phyloP scores from a whole-genome alignment of 352 stramenopile genomes.

The Phytophthora megakarya region DNA sequence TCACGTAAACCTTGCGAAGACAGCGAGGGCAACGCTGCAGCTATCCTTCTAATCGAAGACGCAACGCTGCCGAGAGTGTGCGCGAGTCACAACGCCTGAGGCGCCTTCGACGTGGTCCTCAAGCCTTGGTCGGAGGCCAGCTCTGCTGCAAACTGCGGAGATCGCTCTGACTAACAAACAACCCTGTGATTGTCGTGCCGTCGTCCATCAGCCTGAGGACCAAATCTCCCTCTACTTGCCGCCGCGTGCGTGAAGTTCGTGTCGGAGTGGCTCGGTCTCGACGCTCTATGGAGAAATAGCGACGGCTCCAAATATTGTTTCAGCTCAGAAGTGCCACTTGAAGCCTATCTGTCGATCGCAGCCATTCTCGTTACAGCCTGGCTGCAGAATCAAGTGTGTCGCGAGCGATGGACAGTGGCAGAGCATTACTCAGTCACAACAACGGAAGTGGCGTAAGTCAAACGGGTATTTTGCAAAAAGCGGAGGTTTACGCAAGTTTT shows the following conservation, averaged over 20 bases:
- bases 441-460: background rate
- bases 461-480: too few relatives aligned
- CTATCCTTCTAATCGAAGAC: slow-evolving; percentile 1
- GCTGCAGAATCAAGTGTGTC: background rate
- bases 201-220: background rate
- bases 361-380: background rate
- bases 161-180: background rate
- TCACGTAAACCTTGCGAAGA: background rate
- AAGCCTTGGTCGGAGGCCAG: background rate
- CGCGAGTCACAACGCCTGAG: background rate
- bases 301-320: background rate
- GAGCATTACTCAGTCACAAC: background rate
- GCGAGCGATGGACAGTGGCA: background rate
- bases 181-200: background rate
- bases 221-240: background rate
- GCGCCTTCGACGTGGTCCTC: background rate
- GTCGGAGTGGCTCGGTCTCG: background rate
- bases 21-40: background rate
- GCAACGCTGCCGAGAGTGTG: background rate
- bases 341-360: background rate
- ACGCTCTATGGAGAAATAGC: background rate
- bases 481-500: too few relatives aligned
- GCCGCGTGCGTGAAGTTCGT: background rate
- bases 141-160: background rate
- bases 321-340: background rate